Evolutionary conservation across 345 rosid species (phyloP).

Genomic region (Nephelium lappaceum): DNA sequence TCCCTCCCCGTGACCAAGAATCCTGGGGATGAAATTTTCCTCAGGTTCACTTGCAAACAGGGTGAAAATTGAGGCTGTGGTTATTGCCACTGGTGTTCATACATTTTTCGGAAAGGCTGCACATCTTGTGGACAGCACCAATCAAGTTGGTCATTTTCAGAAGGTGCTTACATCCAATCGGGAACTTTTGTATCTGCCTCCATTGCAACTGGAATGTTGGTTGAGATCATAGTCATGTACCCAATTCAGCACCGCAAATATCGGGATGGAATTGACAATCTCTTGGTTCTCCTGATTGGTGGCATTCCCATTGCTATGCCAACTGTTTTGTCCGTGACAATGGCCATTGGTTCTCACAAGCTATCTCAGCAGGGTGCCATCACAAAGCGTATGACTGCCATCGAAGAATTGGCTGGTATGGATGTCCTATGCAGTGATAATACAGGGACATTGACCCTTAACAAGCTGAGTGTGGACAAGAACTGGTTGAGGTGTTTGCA

Average conservation of each 20-base stretch:
- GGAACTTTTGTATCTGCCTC: slow-evolving; percentile 89
- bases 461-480: slow-evolving; percentile 79
- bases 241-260: slow-evolving; percentile 70
- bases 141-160: slow-evolving; percentile 89
- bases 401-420: slow-evolving; percentile 95
- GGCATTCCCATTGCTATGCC: slow-evolving; percentile 96
- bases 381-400: slow-evolving; percentile 92
- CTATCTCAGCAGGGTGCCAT: slow-evolving; percentile 84
- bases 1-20: slow-evolving; percentile 69
- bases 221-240: slow-evolving; percentile 84
- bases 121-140: slow-evolving; percentile 86
- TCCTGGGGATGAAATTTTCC: slow-evolving; percentile 71
- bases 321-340: slow-evolving; percentile 76
- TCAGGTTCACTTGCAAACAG: slow-evolving; percentile 92
- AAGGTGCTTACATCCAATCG: slow-evolving; percentile 77
- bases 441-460: slow-evolving; percentile 83
- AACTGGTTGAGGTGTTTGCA: slow-evolving; percentile 70
- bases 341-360: slow-evolving; percentile 89
- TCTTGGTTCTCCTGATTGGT: slow-evolving; percentile 84
- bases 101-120: slow-evolving; percentile 93
- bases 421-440: slow-evolving; percentile 90
- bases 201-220: slow-evolving; percentile 60
- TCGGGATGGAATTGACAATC: slow-evolving; percentile 80
- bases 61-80: slow-evolving; percentile 91
- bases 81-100: slow-evolving; percentile 84